Conservation (phyloP, 352 stramenopile species). For the Phytophthora aleatoria region DNA sequence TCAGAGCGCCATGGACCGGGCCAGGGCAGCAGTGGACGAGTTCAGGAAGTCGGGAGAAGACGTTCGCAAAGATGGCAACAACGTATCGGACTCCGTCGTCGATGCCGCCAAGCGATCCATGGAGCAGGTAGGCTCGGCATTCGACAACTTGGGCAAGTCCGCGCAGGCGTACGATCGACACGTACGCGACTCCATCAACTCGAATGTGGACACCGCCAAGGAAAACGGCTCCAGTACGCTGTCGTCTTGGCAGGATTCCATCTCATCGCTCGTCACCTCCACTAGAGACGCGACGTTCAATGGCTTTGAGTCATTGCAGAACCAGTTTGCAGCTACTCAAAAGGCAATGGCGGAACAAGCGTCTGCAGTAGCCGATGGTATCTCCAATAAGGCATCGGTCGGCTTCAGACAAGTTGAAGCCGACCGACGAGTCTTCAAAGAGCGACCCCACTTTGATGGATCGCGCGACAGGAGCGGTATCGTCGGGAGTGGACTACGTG, state of each 20-base stretch:
- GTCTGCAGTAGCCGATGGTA: background rate
- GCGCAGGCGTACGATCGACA: constrained; percentile 27
- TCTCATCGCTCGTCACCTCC: constrained; percentile 33
- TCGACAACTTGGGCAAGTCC: constrained; percentile 35
- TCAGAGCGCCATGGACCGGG: constrained; percentile 39
- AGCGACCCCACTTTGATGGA: constrained; percentile 36
- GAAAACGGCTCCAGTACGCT: constrained; percentile 22
- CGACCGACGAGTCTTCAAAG: constrained; percentile 7
- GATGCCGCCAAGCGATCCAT: constrained; percentile 36
- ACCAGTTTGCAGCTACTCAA: constrained; percentile 31
- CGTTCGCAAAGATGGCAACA: constrained; percentile 23
- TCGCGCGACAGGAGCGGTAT: constrained; percentile 15
- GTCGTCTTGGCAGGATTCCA: constrained; percentile 31
- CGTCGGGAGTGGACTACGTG: constrained; percentile 28
- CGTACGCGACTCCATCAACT: constrained; percentile 28
- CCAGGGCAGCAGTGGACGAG: constrained; percentile 23
- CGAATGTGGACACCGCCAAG: constrained; percentile 29
- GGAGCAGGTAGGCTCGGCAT: constrained; percentile 32
- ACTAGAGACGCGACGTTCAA: constrained; percentile 41
- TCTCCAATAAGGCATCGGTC: constrained; percentile 32
- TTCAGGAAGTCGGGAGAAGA: constrained; percentile 28
- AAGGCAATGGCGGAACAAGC: constrained; percentile 32
- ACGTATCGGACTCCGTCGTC: constrained; percentile 25
- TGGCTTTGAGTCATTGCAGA: constrained; percentile 46
- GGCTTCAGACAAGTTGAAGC: constrained; percentile 18